Evolutionary conservation across 148 eudicot species (phyloP).

Genomic region (Rhododendron mucronatum): DNA sequence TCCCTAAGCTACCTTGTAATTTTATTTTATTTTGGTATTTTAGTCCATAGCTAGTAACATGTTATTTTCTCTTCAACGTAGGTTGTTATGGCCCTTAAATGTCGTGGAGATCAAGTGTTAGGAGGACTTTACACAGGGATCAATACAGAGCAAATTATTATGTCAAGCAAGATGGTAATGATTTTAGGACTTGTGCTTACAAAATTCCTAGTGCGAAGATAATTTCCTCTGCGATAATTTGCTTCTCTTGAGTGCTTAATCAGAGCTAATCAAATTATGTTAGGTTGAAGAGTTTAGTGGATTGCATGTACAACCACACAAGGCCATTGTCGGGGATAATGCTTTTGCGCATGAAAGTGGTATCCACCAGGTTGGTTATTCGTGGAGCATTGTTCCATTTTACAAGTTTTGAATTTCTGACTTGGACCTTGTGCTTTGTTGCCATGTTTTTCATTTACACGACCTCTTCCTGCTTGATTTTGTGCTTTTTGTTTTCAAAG

Average conservation of each 20-base stretch:
- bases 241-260: not conserved
- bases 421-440: no score
- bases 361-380: conserved; percentile 48
- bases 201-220: not conserved
- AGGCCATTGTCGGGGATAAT: conserved; percentile 64
- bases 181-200: not conserved
- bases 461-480: not conserved
- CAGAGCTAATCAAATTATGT: not conserved
- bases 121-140: conserved; percentile 55
- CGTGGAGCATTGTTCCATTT: not conserved
- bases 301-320: conserved; percentile 50
- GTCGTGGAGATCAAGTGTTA: conserved; percentile 47
- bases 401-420: not conserved
- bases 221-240: not conserved
- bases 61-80: conserved; percentile 16
- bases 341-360: conserved; percentile 66
- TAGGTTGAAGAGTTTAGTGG: conserved; percentile 60
- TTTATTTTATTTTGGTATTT: not conserved
- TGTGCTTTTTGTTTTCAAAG: not conserved
- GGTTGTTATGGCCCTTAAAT: conserved; percentile 64
- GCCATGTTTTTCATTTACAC: conserved; percentile 1
- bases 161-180: conserved; percentile 62
- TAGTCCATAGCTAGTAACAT: not conserved
- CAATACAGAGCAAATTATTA: conserved; percentile 43
- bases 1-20: not conserved